Evolutionary conservation across 345 rosid species (phyloP).

Genomic region (Gossypium rotundifolium): DNA sequence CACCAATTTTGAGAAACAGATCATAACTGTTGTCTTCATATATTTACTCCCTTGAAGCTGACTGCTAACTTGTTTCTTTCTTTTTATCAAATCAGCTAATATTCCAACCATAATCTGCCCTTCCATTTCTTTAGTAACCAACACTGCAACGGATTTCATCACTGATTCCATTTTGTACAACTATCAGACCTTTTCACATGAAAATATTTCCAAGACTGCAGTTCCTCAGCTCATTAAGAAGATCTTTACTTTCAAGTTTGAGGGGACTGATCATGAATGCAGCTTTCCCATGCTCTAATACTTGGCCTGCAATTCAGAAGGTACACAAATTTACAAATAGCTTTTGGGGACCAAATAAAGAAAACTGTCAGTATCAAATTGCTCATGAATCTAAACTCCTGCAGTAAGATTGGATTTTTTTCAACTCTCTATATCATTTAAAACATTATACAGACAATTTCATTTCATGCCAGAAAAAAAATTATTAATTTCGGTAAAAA

Average conservation of each 20-base stretch:
- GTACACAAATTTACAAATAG: background rate
- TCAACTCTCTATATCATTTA: background rate
- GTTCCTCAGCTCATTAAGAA: too few relatives aligned
- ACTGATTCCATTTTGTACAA: background rate
- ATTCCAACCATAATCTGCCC: background rate
- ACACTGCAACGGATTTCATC: background rate
- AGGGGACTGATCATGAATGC: background rate
- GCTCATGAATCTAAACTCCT: background rate
- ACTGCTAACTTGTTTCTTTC: slow-evolving; percentile 9
- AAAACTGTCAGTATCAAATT: slow-evolving; percentile 2
- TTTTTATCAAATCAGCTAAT: slow-evolving; percentile 6
- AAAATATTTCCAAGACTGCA: background rate
- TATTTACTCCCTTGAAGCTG: slow-evolving; percentile 8
- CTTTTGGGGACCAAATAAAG: background rate
- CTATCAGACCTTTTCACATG: background rate
- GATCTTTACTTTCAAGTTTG: background rate
- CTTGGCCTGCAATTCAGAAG: background rate
- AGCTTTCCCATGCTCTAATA: background rate
- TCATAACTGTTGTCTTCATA: background rate
- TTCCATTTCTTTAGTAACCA: background rate
- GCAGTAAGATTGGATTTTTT: slow-evolving; percentile 1
- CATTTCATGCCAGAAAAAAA: background rate
- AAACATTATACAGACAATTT: too few relatives aligned
- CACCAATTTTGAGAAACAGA: slow-evolving; percentile 5
- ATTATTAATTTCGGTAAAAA: background rate